Evolutionary conservation across 768 basidiomycete species (phyloP).

Genomic region (Baorangia bicolor): DNA sequence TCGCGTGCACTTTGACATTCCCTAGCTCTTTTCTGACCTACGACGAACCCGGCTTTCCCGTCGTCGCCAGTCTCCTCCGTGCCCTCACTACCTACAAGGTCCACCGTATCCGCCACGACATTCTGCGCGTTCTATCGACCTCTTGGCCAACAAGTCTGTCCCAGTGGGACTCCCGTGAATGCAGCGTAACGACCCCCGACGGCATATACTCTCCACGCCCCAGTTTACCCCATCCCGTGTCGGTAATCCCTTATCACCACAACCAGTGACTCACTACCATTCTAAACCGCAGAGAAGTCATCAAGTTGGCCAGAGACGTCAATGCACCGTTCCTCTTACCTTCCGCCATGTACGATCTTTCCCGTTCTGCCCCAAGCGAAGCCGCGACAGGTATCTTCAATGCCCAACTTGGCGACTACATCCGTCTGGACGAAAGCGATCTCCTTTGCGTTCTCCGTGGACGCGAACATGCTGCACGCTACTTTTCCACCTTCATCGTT

Average conservation of each 20-base stretch:
- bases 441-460: constrained; percentile 63
- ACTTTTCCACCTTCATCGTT: constrained; percentile 74
- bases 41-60: constrained; percentile 50
- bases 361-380: constrained; percentile 62
- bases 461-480: constrained; percentile 70
- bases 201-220: constrained; percentile 59
- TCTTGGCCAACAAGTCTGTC: constrained; percentile 63
- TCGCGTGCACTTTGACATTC: constrained; percentile 16
- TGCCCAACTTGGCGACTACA: constrained; percentile 40
- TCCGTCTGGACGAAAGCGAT: constrained; percentile 44
- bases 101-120: constrained; percentile 52
- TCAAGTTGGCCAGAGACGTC: constrained; percentile 62
- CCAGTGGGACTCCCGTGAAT: constrained; percentile 69
- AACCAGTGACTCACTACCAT: constrained; percentile 5
- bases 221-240: constrained; percentile 68
- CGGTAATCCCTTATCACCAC: constrained; percentile 26
- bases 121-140: constrained; percentile 49
- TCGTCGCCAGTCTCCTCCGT: constrained; percentile 55
- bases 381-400: constrained; percentile 52
- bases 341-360: constrained; percentile 79
- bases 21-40: constrained; percentile 47
- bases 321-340: constrained; percentile 60
- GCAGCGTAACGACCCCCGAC: constrained; percentile 45
- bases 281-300: constrained; percentile 48
- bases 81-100: constrained; percentile 66